Conservation (phyloP, 1,284 basidiomycete genomes). For the Leccinum pachyderme region DNA sequence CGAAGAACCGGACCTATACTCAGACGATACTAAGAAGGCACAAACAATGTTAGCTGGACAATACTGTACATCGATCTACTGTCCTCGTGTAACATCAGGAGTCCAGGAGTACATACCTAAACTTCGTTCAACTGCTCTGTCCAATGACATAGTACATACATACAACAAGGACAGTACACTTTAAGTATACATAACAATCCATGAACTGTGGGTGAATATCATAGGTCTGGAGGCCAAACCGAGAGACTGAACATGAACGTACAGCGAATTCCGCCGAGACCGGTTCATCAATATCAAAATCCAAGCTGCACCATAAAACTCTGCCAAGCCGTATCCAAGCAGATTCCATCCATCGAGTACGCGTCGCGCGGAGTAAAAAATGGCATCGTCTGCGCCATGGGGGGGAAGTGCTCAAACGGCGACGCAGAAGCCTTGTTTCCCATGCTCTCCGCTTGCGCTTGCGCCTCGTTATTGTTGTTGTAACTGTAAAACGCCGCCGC, state of each 20-base stretch:
- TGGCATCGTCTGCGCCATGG: slow-evolving; percentile 12
- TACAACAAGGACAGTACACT: background rate
- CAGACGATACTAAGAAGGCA: too few relatives aligned
- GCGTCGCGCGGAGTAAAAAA: slow-evolving; percentile 5
- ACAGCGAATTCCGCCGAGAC: background rate
- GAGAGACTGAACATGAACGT: background rate
- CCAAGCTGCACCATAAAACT: slow-evolving; percentile 67
- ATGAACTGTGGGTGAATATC: background rate
- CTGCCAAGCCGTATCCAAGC: slow-evolving; percentile 62
- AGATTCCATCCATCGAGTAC: slow-evolving; percentile 26
- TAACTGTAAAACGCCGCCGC: background rate
- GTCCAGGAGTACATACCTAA: background rate
- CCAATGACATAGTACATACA: background rate
- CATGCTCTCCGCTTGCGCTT: background rate
- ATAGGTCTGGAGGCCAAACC: background rate
- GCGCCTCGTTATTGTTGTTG: background rate
- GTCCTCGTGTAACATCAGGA: background rate
- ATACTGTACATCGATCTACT: background rate
- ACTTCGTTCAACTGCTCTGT: background rate
- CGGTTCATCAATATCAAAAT: slow-evolving; percentile 36
- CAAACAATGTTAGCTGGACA: too few relatives aligned
- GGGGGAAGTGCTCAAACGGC: slow-evolving; percentile 15
- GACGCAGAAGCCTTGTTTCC: background rate
- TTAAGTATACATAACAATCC: background rate
- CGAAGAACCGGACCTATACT: too few relatives aligned